These are phyloP conservation scores for Podaxis sp. DNA, from an alignment of 768 basidiomycete genomes.

Conservation along the genomic window DNA sequence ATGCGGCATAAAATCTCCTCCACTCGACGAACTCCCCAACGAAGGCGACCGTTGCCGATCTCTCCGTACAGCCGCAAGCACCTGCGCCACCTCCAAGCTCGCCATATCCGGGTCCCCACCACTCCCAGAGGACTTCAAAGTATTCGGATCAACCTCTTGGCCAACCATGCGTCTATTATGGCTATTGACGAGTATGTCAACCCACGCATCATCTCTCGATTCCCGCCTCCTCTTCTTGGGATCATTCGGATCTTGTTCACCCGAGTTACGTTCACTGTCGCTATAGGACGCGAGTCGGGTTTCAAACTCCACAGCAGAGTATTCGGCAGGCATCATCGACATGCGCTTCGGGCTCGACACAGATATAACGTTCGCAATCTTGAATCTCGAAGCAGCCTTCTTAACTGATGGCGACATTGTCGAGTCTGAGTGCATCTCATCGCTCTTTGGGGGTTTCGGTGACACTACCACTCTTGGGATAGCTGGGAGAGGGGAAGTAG, in stretches of 20 bases:
- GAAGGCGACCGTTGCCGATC: conserved; percentile 30
- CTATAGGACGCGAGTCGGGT: conserved; percentile 71
- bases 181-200: conserved; percentile 76
- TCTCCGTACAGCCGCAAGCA: conserved; percentile 51
- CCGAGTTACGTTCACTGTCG: conserved; percentile 42
- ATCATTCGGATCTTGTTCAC: conserved; percentile 33
- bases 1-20: conserved; percentile 27
- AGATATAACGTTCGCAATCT: conserved; percentile 49
- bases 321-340: conserved; percentile 67
- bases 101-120: conserved; percentile 65
- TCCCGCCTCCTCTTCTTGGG: conserved; percentile 43
- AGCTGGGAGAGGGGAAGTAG: neutral
- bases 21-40: conserved; percentile 24
- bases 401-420: conserved; percentile 33
- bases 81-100: conserved; percentile 71
- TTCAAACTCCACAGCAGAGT: conserved; percentile 80
- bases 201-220: conserved; percentile 76
- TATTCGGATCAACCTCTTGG: conserved; percentile 46
- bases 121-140: conserved; percentile 23
- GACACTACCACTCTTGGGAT: conserved; percentile 20
- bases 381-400: conserved; percentile 49
- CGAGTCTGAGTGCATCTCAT: conserved; percentile 34
- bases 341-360: conserved; percentile 52
- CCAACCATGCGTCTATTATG: conserved; percentile 49
- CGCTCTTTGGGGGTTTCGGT: conserved; percentile 27